Base-by-base conservation (phyloP, 1,139 yeast genomes). In the Debaryomyces subglobosus region DNA sequence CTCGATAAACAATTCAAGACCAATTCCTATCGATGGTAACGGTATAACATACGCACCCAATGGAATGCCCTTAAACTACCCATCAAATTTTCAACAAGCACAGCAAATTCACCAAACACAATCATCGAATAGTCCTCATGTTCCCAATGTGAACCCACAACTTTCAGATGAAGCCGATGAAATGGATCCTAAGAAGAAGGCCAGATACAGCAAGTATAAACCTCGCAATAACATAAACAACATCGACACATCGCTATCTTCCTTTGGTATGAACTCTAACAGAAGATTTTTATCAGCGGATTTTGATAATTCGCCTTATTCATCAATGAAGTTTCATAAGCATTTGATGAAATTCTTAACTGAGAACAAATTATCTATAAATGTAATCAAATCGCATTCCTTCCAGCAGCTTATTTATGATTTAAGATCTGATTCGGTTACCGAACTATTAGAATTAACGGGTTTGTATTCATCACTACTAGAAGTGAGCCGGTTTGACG, bases 381-480 rank as follows among this genome's bases (percentile, higher is more conserved):
- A 67, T 40, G 74, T 77, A 5, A 74, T 79, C 29, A 76, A 76
- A 59, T 74, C 82, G 32, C 74, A 68, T n/a, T 70, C 82, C 2
- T 81, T 81, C 59, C 79, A 78, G 54, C 84, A 80, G 55, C 61
- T 81, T 38, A 64, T 81, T 8, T 75, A 72, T 53, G 81, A 81
- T 45, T 67, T 81, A 51, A 65, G 79, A 48, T 74, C 82, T 0
- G 80, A 76, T 41, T 73, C 81, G 1, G 64, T 81, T 5, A 53
- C 63, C 1, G 85, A 80, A 53, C 62, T 81, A 52, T 59, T 68
- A 45, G 84, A 79, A 49, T 63, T 81, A 54, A 73, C 80, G 6
- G 66, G 66, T 13, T 61, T 79, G 44, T 80, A 78, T 58, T 61
- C 74, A 25, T 71, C 82, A 0, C 63, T 79, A 45, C 56, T 79